A percentile compares a stretch with the other conserved stretches of the same genome.
Conservation (phyloP, 768 basidiomycete species). For the Hygrocybe coccinea region DNA sequence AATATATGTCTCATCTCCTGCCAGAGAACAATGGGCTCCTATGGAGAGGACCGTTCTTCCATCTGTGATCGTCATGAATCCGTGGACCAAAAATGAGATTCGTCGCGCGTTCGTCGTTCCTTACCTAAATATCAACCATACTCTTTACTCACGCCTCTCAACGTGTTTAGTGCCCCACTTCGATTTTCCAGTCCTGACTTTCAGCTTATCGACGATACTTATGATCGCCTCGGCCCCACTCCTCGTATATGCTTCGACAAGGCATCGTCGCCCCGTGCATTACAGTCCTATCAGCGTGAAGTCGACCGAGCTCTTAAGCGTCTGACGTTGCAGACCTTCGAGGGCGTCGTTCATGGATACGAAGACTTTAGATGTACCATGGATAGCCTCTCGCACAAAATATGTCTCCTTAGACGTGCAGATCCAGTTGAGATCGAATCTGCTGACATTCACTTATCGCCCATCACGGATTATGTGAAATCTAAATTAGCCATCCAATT, state of each 20-base stretch:
- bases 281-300: conserved; percentile 2
- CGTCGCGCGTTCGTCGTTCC: conserved; percentile 9
- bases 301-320: conserved; percentile 4
- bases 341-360: too few relatives aligned
- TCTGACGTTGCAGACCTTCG: too few relatives aligned
- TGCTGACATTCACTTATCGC: too few relatives aligned
- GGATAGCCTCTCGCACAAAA: too few relatives aligned
- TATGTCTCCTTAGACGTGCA: too few relatives aligned
- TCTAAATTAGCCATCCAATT: too few relatives aligned
- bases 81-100: conserved; percentile 9
- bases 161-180: neutral
- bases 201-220: conserved; percentile 5
- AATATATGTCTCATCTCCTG: conserved; percentile 11
- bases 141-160: too few relatives aligned
- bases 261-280: neutral
- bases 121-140: neutral
- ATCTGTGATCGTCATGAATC: conserved; percentile 9
- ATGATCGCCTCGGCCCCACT: conserved; percentile 12
- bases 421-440: too few relatives aligned
- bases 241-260: conserved; percentile 9
- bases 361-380: too few relatives aligned
- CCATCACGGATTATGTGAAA: too few relatives aligned
- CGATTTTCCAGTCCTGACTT: neutral
- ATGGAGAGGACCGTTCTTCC: conserved; percentile 7
- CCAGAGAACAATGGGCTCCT: conserved; percentile 6